Evolutionary conservation across 768 basidiomycete species (phyloP).

Genomic region (Termitomyces sp.): DNA sequence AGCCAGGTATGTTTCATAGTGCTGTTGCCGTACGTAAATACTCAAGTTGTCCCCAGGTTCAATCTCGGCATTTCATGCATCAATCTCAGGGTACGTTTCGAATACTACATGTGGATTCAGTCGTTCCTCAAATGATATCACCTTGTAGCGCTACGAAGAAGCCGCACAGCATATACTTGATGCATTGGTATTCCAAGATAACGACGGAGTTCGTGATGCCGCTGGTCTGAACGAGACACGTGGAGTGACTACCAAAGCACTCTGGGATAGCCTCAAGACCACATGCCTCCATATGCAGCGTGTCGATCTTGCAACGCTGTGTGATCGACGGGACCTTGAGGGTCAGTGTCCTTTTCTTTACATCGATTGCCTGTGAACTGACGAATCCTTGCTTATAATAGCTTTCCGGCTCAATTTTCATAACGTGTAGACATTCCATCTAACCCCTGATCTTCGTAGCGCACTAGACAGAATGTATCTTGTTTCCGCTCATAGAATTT

Average conservation of each 20-base stretch:
- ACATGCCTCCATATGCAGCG: slow-evolving; percentile 80
- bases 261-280: slow-evolving; percentile 89
- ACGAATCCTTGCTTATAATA: slow-evolving; percentile 9
- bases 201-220: slow-evolving; percentile 62
- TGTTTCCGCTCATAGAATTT: not conserved
- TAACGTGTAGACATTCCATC: slow-evolving; percentile 8
- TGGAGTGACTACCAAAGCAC: slow-evolving; percentile 69
- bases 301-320: slow-evolving; percentile 70
- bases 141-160: slow-evolving; percentile 72
- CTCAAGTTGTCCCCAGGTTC: slow-evolving; percentile 52
- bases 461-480: not conserved
- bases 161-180: slow-evolving; percentile 86
- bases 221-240: slow-evolving; percentile 47
- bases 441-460: not conserved
- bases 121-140: not conserved
- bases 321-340: slow-evolving; percentile 71
- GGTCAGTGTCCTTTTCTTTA: slow-evolving; percentile 27
- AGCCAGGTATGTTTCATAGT: slow-evolving; percentile 53
- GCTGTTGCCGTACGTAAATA: not conserved
- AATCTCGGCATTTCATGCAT: slow-evolving; percentile 93
- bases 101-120: not conserved
- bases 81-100: slow-evolving; percentile 65
- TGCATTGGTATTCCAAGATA: slow-evolving; percentile 86
- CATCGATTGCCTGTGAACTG: not conserved
- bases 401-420: slow-evolving; percentile 31